phyloP scores from a whole-genome alignment of 768 basidiomycete species.

The Hemileccinum impolitum region DNA sequence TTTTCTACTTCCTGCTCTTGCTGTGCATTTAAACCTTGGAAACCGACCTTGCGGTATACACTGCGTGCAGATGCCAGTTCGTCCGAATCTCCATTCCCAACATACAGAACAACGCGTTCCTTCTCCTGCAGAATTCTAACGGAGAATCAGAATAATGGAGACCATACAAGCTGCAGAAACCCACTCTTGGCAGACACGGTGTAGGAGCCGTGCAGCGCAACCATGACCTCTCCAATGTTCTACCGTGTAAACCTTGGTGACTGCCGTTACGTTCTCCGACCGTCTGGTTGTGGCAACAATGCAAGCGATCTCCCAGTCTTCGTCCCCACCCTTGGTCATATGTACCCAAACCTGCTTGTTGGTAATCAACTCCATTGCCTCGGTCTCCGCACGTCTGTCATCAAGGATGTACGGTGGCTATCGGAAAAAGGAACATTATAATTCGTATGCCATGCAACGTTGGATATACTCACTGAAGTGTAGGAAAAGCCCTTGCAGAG shows the following conservation, averaged over 20 bases:
- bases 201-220: slow-evolving; percentile 61
- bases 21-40: slow-evolving; percentile 45
- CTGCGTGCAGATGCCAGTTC: slow-evolving; percentile 43
- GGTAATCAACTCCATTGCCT: slow-evolving; percentile 50
- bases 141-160: slow-evolving; percentile 6
- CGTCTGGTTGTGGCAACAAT: slow-evolving; percentile 69
- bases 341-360: slow-evolving; percentile 60
- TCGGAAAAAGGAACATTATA: background rate
- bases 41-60: slow-evolving; percentile 67
- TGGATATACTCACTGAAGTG: slow-evolving; percentile 47
- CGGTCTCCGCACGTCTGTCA: slow-evolving; percentile 38
- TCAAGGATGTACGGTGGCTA: slow-evolving; percentile 58
- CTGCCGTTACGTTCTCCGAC: slow-evolving; percentile 51
- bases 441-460: background rate
- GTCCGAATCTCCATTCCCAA: slow-evolving; percentile 49
- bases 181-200: slow-evolving; percentile 53
- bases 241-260: slow-evolving; percentile 72
- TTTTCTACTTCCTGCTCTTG: slow-evolving; percentile 36
- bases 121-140: slow-evolving; percentile 38
- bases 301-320: slow-evolving; percentile 46
- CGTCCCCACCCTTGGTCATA: slow-evolving; percentile 33
- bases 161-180: slow-evolving; percentile 17
- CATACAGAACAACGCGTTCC: slow-evolving; percentile 59
- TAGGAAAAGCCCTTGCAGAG: slow-evolving; percentile 56
- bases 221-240: slow-evolving; percentile 48